phyloP scores from a whole-genome alignment of 768 basidiomycete species.

The Auricularia heimuer region DNA sequence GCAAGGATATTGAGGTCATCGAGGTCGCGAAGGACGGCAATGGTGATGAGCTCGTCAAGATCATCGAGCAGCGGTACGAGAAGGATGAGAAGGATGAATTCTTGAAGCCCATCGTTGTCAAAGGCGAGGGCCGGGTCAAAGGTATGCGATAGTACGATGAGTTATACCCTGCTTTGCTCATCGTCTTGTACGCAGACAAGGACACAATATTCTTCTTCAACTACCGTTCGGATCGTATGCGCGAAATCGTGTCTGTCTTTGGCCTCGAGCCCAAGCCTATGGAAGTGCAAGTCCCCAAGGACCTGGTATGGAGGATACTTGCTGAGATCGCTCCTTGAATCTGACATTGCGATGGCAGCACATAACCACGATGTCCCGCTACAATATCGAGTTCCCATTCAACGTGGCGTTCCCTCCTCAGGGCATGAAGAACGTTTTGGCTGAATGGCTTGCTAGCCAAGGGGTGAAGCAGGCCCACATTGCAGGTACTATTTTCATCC shows the following conservation, averaged over 20 bases:
- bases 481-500: constrained; percentile 43
- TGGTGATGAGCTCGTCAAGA: constrained; percentile 48
- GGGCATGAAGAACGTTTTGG: constrained; percentile 87
- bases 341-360: constrained; percentile 31
- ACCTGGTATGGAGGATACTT: constrained; percentile 45
- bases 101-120: constrained; percentile 86
- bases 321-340: not conserved
- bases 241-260: constrained; percentile 76
- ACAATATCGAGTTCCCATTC: constrained; percentile 89
- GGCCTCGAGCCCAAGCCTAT: constrained; percentile 77
- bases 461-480: constrained; percentile 81
- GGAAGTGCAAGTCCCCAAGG: constrained; percentile 70
- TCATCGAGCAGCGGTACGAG: constrained; percentile 64
- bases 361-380: constrained; percentile 90
- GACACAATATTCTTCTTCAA: constrained; percentile 97
- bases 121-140: constrained; percentile 73
- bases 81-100: constrained; percentile 92
- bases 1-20: constrained; percentile 29
- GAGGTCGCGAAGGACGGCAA: constrained; percentile 33
- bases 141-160: constrained; percentile 29
- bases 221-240: constrained; percentile 94
- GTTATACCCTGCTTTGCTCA: not conserved
- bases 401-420: constrained; percentile 88
- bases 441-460: constrained; percentile 78
- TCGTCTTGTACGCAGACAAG: constrained; percentile 36